Conservation (phyloP, 805 yeast genomes). For the Metschnikowia borealis region DNA sequence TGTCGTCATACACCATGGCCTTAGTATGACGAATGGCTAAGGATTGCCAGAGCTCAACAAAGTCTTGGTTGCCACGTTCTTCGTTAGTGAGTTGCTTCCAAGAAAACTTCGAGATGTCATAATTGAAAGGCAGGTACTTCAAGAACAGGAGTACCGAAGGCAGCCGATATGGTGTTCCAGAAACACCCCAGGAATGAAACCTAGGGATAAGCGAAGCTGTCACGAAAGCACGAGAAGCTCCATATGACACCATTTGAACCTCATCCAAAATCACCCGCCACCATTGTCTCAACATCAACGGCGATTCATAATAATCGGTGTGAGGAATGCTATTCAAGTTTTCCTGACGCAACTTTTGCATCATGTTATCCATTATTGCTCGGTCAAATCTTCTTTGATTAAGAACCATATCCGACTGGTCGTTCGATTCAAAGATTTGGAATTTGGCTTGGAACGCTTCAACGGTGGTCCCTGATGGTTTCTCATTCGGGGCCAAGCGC, state of each 20-base stretch:
- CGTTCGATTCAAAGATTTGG: conserved; percentile 5
- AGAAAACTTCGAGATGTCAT: conserved; percentile 33
- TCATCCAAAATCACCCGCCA: conserved; percentile 92
- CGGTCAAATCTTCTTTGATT: conserved; percentile 15
- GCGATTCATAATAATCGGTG: conserved; percentile 56
- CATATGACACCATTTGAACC: conserved; percentile 85
- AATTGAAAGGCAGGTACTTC: conserved; percentile 60
- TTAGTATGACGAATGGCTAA: conserved; percentile 79
- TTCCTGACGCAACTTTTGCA: conserved; percentile 9
- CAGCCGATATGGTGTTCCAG: conserved; percentile 87
- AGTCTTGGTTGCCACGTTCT: conserved; percentile 21
- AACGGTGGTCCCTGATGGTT: conserved; percentile 8
- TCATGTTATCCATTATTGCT: conserved; percentile 12
- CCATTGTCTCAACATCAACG: conserved; percentile 75
- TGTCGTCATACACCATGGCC: conserved; percentile 72
- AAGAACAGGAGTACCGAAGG: conserved; percentile 68
- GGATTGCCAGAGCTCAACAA: conserved; percentile 45
- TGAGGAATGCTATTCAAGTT: conserved; percentile 12
- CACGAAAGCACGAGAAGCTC: conserved; percentile 70
- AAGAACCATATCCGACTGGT: conserved; percentile 7
- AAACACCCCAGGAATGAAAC: conserved; percentile 93
- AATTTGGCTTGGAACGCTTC: conserved; percentile 13
- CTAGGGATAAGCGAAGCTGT: conserved; percentile 79
- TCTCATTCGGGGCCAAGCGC: background rate
- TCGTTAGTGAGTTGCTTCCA: conserved; percentile 34